phyloP scores from a whole-genome alignment of 2,329 filamentous ascomycete species.

The Elsinoe australis region DNA sequence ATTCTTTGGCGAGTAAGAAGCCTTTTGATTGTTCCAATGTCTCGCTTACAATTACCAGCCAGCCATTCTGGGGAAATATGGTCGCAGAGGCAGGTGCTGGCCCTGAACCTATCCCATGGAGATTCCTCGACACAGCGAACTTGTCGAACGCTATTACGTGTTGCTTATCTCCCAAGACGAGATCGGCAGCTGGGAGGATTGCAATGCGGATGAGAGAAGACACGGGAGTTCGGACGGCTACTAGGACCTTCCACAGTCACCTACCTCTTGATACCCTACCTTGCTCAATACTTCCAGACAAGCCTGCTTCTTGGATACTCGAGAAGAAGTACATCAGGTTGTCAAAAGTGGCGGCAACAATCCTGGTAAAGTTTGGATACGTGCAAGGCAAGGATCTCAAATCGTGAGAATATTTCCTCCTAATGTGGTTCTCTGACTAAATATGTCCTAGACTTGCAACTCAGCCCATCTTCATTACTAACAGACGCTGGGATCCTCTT shows the following conservation, averaged over 20 bases:
- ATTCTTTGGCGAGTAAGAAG: slow-evolving; percentile 33
- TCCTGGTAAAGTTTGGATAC: not conserved
- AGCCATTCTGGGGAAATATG: slow-evolving; percentile 43
- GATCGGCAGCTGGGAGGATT: slow-evolving; percentile 20
- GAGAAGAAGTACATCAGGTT: slow-evolving; percentile 33
- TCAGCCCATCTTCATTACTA: slow-evolving; percentile 29
- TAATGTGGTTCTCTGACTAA: not conserved
- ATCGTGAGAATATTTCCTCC: not conserved
- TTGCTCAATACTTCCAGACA: slow-evolving; percentile 16
- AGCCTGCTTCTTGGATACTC: slow-evolving; percentile 7
- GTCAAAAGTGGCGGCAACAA: slow-evolving; percentile 17
- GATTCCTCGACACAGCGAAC: slow-evolving; percentile 30
- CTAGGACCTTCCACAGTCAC: slow-evolving; percentile 35
- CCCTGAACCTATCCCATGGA: slow-evolving; percentile 34
- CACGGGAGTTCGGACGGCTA: slow-evolving; percentile 36
- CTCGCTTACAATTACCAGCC: slow-evolving; percentile 23
- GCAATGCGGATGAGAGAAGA: slow-evolving; percentile 25
- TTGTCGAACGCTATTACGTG: slow-evolving; percentile 34
- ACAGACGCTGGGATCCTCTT: slow-evolving; percentile 31
- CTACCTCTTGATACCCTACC: slow-evolving; percentile 29
- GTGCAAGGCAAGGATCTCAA: not conserved
- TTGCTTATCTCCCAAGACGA: slow-evolving; percentile 29
- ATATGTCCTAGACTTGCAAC: slow-evolving; percentile 16
- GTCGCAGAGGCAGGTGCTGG: slow-evolving; percentile 37
- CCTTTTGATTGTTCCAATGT: slow-evolving; percentile 21